Conservation (phyloP, 805 yeast species). For the Candida nanaspora region DNA sequence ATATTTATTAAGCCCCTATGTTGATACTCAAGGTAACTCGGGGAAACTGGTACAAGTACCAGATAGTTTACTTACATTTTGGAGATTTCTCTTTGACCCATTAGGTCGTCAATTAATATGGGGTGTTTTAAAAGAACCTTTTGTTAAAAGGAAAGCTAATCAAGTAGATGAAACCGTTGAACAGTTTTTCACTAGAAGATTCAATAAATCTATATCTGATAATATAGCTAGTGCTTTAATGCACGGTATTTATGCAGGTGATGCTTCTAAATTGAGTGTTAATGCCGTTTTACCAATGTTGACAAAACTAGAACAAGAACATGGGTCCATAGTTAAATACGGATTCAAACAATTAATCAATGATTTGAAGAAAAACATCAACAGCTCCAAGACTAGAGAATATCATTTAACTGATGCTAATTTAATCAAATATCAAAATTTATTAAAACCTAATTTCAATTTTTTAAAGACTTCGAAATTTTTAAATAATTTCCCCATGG, state of each 20-base stretch:
- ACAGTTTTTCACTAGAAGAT: constrained; percentile 59
- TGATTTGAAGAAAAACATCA: constrained; percentile 8
- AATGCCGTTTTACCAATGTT: constrained; percentile 49
- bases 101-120: constrained; percentile 35
- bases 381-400: neutral
- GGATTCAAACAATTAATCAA: constrained; percentile 28
- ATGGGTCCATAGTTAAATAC: constrained; percentile 52
- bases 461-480: constrained; percentile 27
- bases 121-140: constrained; percentile 47
- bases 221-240: constrained; percentile 73
- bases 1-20: constrained; percentile 41
- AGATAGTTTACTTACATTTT: constrained; percentile 27
- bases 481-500: constrained; percentile 53
- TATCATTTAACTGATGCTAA: constrained; percentile 6
- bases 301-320: constrained; percentile 47
- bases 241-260: constrained; percentile 93
- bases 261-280: constrained; percentile 58
- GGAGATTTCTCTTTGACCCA: constrained; percentile 30
- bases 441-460: constrained; percentile 33
- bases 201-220: constrained; percentile 46
- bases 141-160: constrained; percentile 19
- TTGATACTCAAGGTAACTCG: constrained; percentile 15
- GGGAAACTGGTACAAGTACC: constrained; percentile 51
- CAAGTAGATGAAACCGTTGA: constrained; percentile 65
- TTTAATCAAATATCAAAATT: constrained; percentile 31